phyloP scores from a whole-genome alignment of 768 basidiomycete species.

The Symmetrospora coprosmae region DNA sequence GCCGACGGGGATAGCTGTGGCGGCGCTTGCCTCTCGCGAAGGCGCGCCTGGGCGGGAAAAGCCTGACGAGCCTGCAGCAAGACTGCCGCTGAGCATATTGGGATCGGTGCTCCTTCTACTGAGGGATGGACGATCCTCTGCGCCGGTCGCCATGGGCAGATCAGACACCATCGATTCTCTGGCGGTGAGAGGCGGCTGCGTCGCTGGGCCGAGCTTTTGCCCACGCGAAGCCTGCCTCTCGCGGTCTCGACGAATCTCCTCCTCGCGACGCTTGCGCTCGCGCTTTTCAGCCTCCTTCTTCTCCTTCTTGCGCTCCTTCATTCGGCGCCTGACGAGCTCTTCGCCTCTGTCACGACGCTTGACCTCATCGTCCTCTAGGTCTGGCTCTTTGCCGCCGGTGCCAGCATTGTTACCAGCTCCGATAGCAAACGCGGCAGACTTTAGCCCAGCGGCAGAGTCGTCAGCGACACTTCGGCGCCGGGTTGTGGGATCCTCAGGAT shows the following conservation, averaged over 20 bases:
- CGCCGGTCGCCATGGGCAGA: neutral
- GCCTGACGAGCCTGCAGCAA: too few relatives aligned
- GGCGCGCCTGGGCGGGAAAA: too few relatives aligned
- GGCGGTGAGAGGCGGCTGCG: conserved; percentile 21
- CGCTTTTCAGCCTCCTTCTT: conserved; percentile 32
- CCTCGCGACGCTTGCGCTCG: conserved; percentile 21
- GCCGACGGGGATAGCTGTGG: too few relatives aligned
- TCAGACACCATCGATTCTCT: conserved; percentile 8
- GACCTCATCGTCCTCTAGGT: conserved; percentile 37
- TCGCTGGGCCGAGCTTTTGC: conserved; percentile 22
- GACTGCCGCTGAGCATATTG: too few relatives aligned
- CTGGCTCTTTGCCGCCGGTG: too few relatives aligned
- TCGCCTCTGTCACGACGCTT: conserved; percentile 38
- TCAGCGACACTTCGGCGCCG: neutral
- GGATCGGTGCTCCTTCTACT: conserved; percentile 26
- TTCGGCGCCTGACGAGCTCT: conserved; percentile 38
- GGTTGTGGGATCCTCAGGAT: neutral
- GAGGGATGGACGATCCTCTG: conserved; percentile 29
- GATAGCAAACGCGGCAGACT: neutral
- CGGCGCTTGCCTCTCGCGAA: neutral
- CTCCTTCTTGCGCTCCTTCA: conserved; percentile 36
- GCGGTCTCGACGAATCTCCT: conserved; percentile 20
- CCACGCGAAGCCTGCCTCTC: conserved; percentile 19
- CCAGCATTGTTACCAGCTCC: neutral
- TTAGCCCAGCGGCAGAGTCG: neutral